Conservation (phyloP, 345 rosid genomes). For the Cardiospermum halicacabum region DNA sequence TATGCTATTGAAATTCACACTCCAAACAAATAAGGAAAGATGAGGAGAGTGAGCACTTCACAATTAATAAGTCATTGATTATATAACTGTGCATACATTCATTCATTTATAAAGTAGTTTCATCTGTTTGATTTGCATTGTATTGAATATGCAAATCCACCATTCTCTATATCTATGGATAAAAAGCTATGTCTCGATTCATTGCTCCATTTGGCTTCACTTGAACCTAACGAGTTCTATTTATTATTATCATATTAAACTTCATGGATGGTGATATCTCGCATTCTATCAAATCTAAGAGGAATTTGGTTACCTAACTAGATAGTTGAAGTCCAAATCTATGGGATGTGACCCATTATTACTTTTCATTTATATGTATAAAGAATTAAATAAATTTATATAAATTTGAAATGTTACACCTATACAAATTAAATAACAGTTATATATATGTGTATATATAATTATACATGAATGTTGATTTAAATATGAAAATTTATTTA, state of each 20-base stretch:
- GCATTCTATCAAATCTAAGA: neutral
- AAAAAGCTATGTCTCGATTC: neutral
- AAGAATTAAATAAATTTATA: too few species aligned
- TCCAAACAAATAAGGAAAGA: too few species aligned
- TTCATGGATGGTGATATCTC: neutral
- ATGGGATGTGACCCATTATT: neutral
- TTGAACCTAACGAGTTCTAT: neutral
- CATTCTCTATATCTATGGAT: neutral
- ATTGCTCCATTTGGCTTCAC: neutral
- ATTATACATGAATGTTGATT: too few species aligned
- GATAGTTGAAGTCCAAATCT: neutral
- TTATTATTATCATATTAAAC: neutral
- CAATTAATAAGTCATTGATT: too few species aligned
- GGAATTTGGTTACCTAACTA: neutral
- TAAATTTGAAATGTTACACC: too few species aligned
- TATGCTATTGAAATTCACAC: too few species aligned
- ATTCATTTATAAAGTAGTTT: too few species aligned
- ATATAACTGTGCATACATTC: too few species aligned
- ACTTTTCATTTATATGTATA: neutral
- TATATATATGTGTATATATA: too few species aligned
- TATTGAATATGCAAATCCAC: neutral
- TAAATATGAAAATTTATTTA: too few species aligned
- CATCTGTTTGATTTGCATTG: neutral
- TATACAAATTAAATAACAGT: too few species aligned
- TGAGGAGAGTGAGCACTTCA: neutral